Percentiles rank a stretch among this genome's conserved stretches.
These are phyloP conservation scores for Xylaria intraflava DNA, from an alignment of 495 filamentous ascomycete species.

Conservation along the genomic window DNA sequence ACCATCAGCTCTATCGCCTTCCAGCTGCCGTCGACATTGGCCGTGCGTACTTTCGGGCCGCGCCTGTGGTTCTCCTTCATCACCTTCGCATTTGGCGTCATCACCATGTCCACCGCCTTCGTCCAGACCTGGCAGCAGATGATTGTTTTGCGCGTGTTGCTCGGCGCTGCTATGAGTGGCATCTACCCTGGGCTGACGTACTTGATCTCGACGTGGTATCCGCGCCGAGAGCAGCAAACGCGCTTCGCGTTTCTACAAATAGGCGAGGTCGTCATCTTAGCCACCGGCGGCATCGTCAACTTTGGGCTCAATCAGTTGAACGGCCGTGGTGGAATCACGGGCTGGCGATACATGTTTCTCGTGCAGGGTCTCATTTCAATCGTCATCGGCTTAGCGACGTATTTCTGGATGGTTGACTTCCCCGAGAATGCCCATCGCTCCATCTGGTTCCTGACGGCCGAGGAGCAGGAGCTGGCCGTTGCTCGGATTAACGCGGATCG, in stretches of 20 bases:
- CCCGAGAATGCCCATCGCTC: conserved; percentile 58
- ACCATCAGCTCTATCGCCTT: conserved; percentile 68
- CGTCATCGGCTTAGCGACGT: conserved; percentile 60
- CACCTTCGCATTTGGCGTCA: conserved; percentile 62
- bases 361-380: conserved; percentile 60
- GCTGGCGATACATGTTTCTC: conserved; percentile 75
- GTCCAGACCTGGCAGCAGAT: conserved; percentile 64
- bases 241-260: conserved; percentile 69
- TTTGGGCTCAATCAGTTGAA: conserved; percentile 61
- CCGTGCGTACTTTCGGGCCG: conserved; percentile 61
- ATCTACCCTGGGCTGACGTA: conserved; percentile 68
- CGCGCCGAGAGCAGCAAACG: conserved; percentile 63
- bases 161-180: conserved; percentile 62
- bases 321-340: conserved; percentile 52
- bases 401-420: conserved; percentile 78
- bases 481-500: conserved; percentile 57
- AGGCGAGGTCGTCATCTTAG: conserved; percentile 60
- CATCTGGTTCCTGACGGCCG: conserved; percentile 55
- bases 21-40: conserved; percentile 67
- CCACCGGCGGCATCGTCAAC: conserved; percentile 66
- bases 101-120: conserved; percentile 69
- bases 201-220: conserved; percentile 69
- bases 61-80: conserved; percentile 61
- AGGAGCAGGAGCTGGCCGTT: conserved; percentile 52
- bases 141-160: conserved; percentile 63